Evolutionary conservation across 2,329 filamentous ascomycete genomes (phyloP).

Genomic region (Domatiomyces globalis): DNA sequence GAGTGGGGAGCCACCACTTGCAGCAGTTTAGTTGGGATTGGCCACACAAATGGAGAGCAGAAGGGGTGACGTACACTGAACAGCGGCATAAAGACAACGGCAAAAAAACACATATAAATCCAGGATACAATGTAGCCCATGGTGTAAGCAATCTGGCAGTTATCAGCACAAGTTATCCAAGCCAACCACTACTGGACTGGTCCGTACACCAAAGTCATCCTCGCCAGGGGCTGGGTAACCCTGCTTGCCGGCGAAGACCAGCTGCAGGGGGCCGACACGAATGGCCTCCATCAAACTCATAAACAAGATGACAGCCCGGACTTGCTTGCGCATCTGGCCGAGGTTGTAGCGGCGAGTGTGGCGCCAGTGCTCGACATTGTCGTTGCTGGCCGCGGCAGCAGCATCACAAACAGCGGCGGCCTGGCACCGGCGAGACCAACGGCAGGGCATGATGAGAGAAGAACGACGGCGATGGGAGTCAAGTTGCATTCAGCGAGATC

Average conservation of each 20-base stretch:
- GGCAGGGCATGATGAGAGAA: slow-evolving; percentile 15
- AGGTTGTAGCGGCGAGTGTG: slow-evolving; percentile 13
- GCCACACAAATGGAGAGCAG: background rate
- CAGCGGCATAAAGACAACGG: slow-evolving; percentile 13
- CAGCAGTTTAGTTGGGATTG: background rate
- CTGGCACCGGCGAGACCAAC: slow-evolving; percentile 9
- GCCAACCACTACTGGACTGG: background rate
- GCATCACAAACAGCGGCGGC: background rate
- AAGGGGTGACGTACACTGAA: slow-evolving; percentile 12
- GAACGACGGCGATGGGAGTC: slow-evolving; percentile 16
- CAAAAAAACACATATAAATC: slow-evolving; percentile 16
- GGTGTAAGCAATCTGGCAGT: slow-evolving; percentile 14
- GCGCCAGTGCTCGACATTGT: slow-evolving; percentile 14
- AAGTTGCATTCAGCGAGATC: slow-evolving; percentile 10
- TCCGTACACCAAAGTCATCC: slow-evolving; percentile 16
- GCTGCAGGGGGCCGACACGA: slow-evolving; percentile 12
- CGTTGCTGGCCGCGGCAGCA: slow-evolving; percentile 5
- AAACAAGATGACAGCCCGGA: slow-evolving; percentile 12
- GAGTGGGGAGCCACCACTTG: slow-evolving; percentile 17
- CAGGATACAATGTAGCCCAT: slow-evolving; percentile 16
- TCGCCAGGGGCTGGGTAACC: slow-evolving; percentile 9
- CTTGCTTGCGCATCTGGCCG: slow-evolving; percentile 15
- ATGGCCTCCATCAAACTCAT: slow-evolving; percentile 16
- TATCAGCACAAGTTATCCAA: background rate
- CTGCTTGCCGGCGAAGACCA: slow-evolving; percentile 15